A percentile compares a stretch with the other conserved stretches of the same genome.
Evolutionary conservation across 345 rosid species (phyloP).

Genomic region (Punica granatum): DNA sequence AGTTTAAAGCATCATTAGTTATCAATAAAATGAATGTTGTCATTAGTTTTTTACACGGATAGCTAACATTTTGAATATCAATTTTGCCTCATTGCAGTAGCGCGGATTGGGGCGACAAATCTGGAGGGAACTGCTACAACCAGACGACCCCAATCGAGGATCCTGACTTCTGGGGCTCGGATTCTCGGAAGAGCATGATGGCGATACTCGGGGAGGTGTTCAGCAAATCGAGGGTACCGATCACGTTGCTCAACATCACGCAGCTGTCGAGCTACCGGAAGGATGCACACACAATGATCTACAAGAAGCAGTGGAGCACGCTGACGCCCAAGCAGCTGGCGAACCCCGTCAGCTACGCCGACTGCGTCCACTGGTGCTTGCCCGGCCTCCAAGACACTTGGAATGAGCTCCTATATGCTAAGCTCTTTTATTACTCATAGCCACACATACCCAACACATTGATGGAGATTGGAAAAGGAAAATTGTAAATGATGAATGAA

Average conservation of each 20-base stretch:
- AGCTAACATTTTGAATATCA: neutral
- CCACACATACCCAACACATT: neutral
- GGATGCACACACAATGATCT: conserved; percentile 90
- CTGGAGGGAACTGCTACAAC: conserved; percentile 64
- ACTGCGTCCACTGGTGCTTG: conserved; percentile 96
- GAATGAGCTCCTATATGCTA: conserved; percentile 87
- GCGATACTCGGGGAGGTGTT: conserved; percentile 76
- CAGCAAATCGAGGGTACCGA: conserved; percentile 54
- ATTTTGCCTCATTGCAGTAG: conserved; percentile 33
- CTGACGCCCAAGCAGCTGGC: conserved; percentile 60
- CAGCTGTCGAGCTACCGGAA: conserved; percentile 74
- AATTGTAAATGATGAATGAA: neutral
- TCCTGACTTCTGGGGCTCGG: conserved; percentile 74
- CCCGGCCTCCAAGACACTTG: conserved; percentile 97
- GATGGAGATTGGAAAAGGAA: neutral
- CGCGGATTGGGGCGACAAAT: conserved; percentile 74
- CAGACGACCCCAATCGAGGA: conserved; percentile 60
- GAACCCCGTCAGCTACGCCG: conserved; percentile 77
- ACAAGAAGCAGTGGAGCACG: conserved; percentile 92
- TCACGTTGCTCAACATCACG: conserved; percentile 79
- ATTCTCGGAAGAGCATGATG: conserved; percentile 61
- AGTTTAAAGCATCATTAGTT: too few relatives aligned
- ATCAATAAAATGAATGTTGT: too few relatives aligned
- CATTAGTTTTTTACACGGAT: neutral
- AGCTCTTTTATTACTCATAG: conserved; percentile 64